Conservation (phyloP, 2,329 filamentous ascomycete genomes). For the Colletotrichum lini region DNA sequence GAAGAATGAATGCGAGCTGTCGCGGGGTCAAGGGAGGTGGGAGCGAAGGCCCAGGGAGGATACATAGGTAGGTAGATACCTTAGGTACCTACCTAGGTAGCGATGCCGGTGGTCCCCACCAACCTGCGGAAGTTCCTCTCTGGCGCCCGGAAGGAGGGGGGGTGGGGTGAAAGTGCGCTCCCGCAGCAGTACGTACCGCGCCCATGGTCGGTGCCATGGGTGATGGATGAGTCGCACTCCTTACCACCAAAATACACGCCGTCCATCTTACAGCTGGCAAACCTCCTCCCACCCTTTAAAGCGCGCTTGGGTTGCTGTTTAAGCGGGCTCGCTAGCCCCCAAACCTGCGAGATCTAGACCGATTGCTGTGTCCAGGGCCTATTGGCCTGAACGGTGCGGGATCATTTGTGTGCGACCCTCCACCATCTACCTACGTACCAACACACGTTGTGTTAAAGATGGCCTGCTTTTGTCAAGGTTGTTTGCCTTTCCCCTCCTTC, state of each 20-base stretch:
- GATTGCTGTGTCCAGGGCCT: conserved; percentile 3
- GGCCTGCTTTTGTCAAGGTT: not conserved
- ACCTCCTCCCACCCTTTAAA: conserved; percentile 1
- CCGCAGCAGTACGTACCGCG: conserved; percentile 12
- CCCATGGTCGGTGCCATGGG: not conserved
- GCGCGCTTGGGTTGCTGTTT: conserved; percentile 29
- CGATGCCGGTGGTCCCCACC: conserved; percentile 1
- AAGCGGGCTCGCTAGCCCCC: conserved; percentile 40
- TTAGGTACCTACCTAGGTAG: not conserved
- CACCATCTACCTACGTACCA: not conserved
- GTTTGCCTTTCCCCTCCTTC: not conserved
- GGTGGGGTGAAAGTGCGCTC: not conserved
- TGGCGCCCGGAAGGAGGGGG: not conserved
- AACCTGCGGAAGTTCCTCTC: not conserved
- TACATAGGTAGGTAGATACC: not conserved
- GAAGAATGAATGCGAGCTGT: not conserved
- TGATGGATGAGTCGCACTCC: not conserved
- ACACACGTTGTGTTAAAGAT: not conserved
- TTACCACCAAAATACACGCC: not conserved
- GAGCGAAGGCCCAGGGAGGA: not conserved
- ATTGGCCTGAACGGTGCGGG: conserved; percentile 9
- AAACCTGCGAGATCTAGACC: conserved; percentile 26
- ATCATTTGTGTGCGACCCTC: conserved; percentile 25
- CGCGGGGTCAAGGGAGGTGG: not conserved
- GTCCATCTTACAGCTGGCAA: not conserved